These are phyloP conservation scores for Dictyostelium capitatum DNA, from an alignment of 78 protist genomes.

Conservation along the genomic window DNA sequence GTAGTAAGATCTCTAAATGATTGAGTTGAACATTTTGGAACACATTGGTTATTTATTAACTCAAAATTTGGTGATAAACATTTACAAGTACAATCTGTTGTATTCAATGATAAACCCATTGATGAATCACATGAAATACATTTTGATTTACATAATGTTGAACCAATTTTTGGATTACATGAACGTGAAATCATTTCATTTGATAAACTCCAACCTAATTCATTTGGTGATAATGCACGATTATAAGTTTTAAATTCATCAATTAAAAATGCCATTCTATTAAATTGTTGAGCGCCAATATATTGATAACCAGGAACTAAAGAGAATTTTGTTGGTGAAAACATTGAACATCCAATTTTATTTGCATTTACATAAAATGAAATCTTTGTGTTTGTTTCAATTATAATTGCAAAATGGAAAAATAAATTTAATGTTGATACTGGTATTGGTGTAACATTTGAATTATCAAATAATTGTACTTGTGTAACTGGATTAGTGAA, in stretches of 20 bases:
- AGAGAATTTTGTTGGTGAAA: not conserved
- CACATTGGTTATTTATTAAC: not conserved
- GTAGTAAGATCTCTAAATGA: not conserved
- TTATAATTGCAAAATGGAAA: slow-evolving; percentile 32
- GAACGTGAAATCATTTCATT: not conserved
- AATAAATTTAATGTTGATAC: not conserved
- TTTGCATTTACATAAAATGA: slow-evolving; percentile 11
- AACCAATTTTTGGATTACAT: not conserved
- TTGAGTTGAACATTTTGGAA: not conserved
- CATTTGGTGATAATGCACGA: not conserved
- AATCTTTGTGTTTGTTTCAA: not conserved
- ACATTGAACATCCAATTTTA: not conserved
- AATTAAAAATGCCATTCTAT: not conserved
- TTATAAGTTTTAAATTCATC: slow-evolving; percentile 1
- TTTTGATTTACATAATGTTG: not conserved
- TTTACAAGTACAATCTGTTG: not conserved
- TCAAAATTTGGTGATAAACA: not conserved
- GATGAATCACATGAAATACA: not conserved
- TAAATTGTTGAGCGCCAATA: not conserved
- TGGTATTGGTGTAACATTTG: not conserved
- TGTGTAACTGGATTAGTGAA: not conserved
- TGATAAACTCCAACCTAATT: not conserved
- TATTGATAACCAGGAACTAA: not conserved
- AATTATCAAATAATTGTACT: not conserved
- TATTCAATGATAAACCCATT: not conserved